Conservation (phyloP, 1,284 basidiomycete species). For the Tylopilus sp. region DNA sequence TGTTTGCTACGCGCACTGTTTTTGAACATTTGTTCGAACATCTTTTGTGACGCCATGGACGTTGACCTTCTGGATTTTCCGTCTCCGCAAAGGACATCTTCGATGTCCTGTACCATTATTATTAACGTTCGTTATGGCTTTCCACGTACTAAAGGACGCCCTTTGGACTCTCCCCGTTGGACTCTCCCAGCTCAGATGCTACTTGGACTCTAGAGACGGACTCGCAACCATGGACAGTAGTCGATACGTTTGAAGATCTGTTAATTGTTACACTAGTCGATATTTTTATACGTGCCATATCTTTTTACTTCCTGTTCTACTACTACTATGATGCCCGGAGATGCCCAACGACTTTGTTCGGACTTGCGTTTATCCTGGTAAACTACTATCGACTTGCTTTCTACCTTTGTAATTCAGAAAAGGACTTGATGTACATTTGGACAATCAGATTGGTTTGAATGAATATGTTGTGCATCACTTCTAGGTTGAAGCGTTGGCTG, state of each 20-base stretch:
- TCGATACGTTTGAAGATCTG: constrained; percentile 13
- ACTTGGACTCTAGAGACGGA: constrained; percentile 30
- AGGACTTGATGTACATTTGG: constrained; percentile 21
- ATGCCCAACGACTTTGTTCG: constrained; percentile 1
- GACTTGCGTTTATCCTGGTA: constrained; percentile 12
- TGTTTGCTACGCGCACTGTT: constrained; percentile 14
- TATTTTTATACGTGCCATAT: constrained; percentile 30
- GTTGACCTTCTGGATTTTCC: constrained; percentile 8
- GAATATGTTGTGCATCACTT: too few species aligned
- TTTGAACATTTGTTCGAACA: constrained; percentile 9
- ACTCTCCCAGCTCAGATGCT: too few species aligned
- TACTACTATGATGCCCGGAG: constrained; percentile 7
- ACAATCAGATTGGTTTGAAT: too few species aligned
- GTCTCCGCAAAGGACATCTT: constrained; percentile 10
- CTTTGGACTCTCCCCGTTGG: not conserved
- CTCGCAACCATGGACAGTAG: constrained; percentile 19
- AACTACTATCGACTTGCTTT: not conserved
- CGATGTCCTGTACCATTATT: constrained; percentile 4
- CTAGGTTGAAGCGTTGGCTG: too few species aligned
- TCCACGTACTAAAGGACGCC: constrained; percentile 21
- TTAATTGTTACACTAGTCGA: constrained; percentile 33
- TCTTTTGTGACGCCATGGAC: constrained; percentile 7
- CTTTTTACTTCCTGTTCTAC: constrained; percentile 9
- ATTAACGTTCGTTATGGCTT: constrained; percentile 22
- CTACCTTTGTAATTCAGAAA: constrained; percentile 15